These are phyloP conservation scores for Antitrichia curtipendula DNA, from an alignment of 225 moss, liverwort and hornwort species.

Conservation along the genomic window DNA sequence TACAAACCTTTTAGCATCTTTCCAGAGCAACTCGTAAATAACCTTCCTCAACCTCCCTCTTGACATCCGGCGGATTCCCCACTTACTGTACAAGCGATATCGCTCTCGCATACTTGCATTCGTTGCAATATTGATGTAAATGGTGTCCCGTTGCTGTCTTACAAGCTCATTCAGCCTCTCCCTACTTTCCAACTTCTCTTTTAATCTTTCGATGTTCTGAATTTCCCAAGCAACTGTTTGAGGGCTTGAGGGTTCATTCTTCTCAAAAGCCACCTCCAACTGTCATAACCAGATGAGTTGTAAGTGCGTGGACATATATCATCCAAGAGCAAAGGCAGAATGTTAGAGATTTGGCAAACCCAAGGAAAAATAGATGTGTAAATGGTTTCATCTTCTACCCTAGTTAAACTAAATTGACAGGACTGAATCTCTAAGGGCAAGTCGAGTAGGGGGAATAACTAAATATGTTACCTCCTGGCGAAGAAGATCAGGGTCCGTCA, in stretches of 20 bases:
- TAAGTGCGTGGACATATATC: not conserved
- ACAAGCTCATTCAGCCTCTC: slow-evolving; percentile 31
- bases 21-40: slow-evolving; percentile 40
- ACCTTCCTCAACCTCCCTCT: slow-evolving; percentile 43
- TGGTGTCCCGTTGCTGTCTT: slow-evolving; percentile 39
- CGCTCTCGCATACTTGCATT: slow-evolving; percentile 39
- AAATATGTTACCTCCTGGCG: slow-evolving; percentile 21
- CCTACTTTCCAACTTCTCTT: slow-evolving; percentile 27
- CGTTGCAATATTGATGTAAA: slow-evolving; percentile 48
- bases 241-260: slow-evolving; percentile 13
- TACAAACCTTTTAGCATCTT: slow-evolving; percentile 35
- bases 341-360: not conserved
- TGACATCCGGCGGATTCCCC: slow-evolving; percentile 43
- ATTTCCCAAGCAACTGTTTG: slow-evolving; percentile 37
- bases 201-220: slow-evolving; percentile 36
- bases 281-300: not conserved
- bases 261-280: slow-evolving; percentile 23
- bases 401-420: not conserved
- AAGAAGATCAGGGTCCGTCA: slow-evolving; percentile 26
- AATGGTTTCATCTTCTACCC: not conserved
- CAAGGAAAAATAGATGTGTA: not conserved
- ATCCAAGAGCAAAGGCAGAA: not conserved
- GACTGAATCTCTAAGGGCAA: not conserved
- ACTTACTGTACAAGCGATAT: slow-evolving; percentile 37
- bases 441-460: not conserved